Percentiles rank a stretch among this genome's conserved stretches.
Evolutionary conservation across 768 basidiomycete genomes (phyloP).

Genomic region (Termitomyces sp.): DNA sequence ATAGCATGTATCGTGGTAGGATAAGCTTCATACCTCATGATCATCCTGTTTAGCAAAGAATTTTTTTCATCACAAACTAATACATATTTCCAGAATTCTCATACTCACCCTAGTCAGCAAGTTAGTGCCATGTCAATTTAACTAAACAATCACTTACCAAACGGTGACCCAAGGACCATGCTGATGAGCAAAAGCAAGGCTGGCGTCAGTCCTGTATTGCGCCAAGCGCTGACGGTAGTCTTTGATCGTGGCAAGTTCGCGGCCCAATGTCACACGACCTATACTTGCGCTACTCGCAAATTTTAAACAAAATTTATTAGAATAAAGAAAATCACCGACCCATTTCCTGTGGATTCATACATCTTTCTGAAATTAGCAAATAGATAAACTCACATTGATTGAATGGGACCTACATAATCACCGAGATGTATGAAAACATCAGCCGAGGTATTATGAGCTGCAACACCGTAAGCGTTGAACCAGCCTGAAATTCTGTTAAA

Average conservation of each 20-base stretch:
- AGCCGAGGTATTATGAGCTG: constrained; percentile 34
- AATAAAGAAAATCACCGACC: background rate
- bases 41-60: background rate
- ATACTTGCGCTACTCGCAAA: background rate
- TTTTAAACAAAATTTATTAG: background rate
- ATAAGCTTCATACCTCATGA: background rate
- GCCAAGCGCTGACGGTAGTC: background rate
- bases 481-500: constrained; percentile 23
- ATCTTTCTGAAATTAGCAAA: background rate
- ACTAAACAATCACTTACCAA: background rate
- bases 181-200: constrained; percentile 1
- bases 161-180: background rate
- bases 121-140: background rate
- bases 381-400: background rate
- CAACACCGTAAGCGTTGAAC: constrained; percentile 47
- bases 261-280: background rate
- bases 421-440: constrained; percentile 55
- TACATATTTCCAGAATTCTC: background rate
- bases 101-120: background rate
- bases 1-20: background rate
- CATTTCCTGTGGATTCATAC: background rate
- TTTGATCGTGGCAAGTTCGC: background rate
- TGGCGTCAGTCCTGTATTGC: background rate
- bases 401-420: constrained; percentile 30
- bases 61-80: background rate